These are phyloP conservation scores for Cymodocea nodosa DNA, from an alignment of 116 monocot species.

Conservation along the genomic window DNA sequence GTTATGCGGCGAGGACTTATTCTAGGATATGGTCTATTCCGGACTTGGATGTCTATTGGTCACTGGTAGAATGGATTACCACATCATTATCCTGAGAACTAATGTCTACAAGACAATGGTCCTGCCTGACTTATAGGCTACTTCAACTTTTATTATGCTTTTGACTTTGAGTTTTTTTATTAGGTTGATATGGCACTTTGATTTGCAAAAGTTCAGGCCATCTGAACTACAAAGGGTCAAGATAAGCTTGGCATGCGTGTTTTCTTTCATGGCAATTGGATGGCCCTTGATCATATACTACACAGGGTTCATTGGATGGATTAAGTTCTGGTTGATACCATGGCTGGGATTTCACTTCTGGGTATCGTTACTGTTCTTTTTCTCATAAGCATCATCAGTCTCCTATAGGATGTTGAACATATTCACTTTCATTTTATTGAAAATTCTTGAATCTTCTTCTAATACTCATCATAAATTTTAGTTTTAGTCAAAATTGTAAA, in stretches of 20 bases:
- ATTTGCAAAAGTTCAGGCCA: slow-evolving; percentile 85
- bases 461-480: too few species aligned
- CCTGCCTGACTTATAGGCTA: background rate
- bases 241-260: slow-evolving; percentile 93
- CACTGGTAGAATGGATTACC: slow-evolving; percentile 50
- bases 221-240: slow-evolving; percentile 72
- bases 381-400: background rate
- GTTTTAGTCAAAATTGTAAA: too few species aligned
- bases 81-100: background rate
- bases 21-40: slow-evolving; percentile 72
- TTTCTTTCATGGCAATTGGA: slow-evolving; percentile 74
- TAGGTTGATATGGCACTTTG: slow-evolving; percentile 83
- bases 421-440: too few species aligned
- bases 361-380: slow-evolving; percentile 32
- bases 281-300: slow-evolving; percentile 86
- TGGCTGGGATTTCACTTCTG: slow-evolving; percentile 91
- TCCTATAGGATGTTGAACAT: too few species aligned
- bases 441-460: too few species aligned
- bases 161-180: slow-evolving; percentile 9
- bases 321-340: slow-evolving; percentile 97
- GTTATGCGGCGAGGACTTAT: slow-evolving; percentile 50
- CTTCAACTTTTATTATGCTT: background rate
- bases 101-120: background rate
- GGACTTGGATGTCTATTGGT: slow-evolving; percentile 91
- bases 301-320: slow-evolving; percentile 76